These are phyloP conservation scores for Teunomyces lycoperdinae DNA, from an alignment of 805 yeast species.

Conservation along the genomic window DNA sequence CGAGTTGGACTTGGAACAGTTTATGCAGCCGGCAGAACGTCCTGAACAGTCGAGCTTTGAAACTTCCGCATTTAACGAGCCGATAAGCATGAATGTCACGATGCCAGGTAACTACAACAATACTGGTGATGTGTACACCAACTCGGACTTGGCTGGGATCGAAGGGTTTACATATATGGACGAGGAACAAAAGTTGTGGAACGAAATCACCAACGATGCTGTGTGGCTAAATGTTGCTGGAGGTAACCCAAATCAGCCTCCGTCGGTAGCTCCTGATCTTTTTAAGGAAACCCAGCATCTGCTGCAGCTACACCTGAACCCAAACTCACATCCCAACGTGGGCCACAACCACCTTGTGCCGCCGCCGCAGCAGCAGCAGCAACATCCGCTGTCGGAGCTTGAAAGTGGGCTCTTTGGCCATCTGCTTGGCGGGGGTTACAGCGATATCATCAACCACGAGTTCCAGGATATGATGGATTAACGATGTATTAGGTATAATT, in stretches of 20 bases:
- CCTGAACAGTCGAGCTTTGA: not conserved
- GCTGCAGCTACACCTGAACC: not conserved
- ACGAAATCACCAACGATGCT: conserved; percentile 73
- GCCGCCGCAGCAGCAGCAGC: not conserved
- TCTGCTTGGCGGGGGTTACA: conserved; percentile 25
- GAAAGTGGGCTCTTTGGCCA: conserved; percentile 4
- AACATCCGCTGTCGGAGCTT: not conserved
- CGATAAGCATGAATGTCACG: conserved; percentile 15
- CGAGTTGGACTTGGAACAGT: conserved; percentile 3
- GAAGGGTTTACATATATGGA: conserved; percentile 42
- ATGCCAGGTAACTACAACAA: conserved; percentile 3
- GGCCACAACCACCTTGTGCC: not conserved
- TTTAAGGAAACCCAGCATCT: not conserved
- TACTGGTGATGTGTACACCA: conserved; percentile 30
- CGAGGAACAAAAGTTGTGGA: conserved; percentile 61
- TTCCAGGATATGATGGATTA: conserved; percentile 23
- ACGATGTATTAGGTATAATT: not conserved
- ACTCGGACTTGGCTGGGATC: conserved; percentile 38
- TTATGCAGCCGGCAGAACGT: not conserved
- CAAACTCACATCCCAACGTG: no score
- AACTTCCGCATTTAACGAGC: conserved; percentile 17
- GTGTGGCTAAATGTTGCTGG: conserved; percentile 56
- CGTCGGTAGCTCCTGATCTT: conserved; percentile 4
- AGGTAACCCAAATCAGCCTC: conserved; percentile 19
- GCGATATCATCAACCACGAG: conserved; percentile 38